Base-by-base conservation (phyloP, 805 yeast genomes). In the Yarrowia sp. region DNA sequence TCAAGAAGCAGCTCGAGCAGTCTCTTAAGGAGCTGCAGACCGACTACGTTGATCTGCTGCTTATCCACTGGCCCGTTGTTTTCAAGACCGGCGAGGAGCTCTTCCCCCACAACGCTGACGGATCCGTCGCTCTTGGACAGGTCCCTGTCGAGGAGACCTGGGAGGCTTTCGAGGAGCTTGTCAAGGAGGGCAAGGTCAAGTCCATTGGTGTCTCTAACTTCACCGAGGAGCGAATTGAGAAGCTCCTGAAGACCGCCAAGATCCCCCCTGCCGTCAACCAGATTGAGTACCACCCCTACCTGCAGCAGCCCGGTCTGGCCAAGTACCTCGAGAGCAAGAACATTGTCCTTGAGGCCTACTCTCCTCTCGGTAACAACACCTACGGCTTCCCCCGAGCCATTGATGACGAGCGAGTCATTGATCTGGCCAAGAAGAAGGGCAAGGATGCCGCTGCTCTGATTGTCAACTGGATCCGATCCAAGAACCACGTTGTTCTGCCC, bases 141-240 rank as follows among this genome's bases (percentile, higher is more conserved):
- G 90, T 89, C 48, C 90, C 96, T 66, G 73, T 90, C 68, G 73
- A 65, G 68, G 82, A 80, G 48, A 77, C 84, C 15, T 86, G 84
- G 81, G 72, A 73, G 65, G 86, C 85, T 5, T 74, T 85, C 72
- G 84, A 85, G 72, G 84, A 84, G 67, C 79, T 79, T 3, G 84
- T 81, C 14, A 81, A 73, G 38, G 71, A 75, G 15, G 88, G 90
- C 9, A 73, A 78, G 51, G 84, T 87, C 64, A 82, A 80, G 70
- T 80, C 89, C 13, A 84, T 90, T 65, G 96, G 96, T 55, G 92
- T 90, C 14, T 89, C 96, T 8, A 89, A 89, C 76, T 89, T 81
- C 71, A 90, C 90, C 53, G 71, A 74, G 14, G 76, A 74, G 4
- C 90, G 86, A 72, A 73, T 89, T 28, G 81, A 85, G 66, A 88